Conservation (phyloP, 108 stramenopile species). For the Asterionellopsis glacialis region DNA sequence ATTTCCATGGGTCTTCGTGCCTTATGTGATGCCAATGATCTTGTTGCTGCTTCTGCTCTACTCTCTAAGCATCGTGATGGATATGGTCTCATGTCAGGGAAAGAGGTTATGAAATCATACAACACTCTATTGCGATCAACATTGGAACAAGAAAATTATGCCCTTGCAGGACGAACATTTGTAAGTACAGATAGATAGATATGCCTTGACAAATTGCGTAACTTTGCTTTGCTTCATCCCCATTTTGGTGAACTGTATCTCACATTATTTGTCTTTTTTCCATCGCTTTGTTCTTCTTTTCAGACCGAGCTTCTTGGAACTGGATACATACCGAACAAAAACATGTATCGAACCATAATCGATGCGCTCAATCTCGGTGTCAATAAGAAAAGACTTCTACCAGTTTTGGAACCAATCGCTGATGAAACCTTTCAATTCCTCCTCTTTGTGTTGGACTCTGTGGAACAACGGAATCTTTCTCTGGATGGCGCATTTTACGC, state of each 20-base stretch:
- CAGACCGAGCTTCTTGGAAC: slow-evolving; percentile 37
- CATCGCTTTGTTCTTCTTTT: slow-evolving; percentile 1
- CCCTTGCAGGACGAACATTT: slow-evolving; percentile 38
- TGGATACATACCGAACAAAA: slow-evolving; percentile 73
- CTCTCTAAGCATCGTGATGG: slow-evolving; percentile 34
- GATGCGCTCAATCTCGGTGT: slow-evolving; percentile 38
- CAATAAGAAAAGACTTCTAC: slow-evolving; percentile 1
- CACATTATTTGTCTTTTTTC: too few species aligned
- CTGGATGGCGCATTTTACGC: slow-evolving; percentile 62
- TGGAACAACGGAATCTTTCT: slow-evolving; percentile 54
- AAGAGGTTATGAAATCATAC: slow-evolving; percentile 61
- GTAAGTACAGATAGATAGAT: slow-evolving; percentile 20
- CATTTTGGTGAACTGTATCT: too few species aligned
- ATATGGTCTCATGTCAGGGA: slow-evolving; percentile 44
- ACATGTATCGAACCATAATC: slow-evolving; percentile 39
- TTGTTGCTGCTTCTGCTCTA: slow-evolving; percentile 37
- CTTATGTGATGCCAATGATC: slow-evolving; percentile 40
- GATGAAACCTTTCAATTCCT: slow-evolving; percentile 57
- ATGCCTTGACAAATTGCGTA: too few species aligned
- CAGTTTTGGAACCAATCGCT: slow-evolving; percentile 1
- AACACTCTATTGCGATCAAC: slow-evolving; percentile 37
- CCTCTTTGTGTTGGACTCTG: slow-evolving; percentile 63
- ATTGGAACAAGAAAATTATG: slow-evolving; percentile 39
- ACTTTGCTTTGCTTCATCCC: too few species aligned
- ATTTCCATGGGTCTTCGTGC: slow-evolving; percentile 61